These are phyloP conservation scores for Piper betle DNA, from an alignment of 164 flowering plant genomes.

Conservation along the genomic window DNA sequence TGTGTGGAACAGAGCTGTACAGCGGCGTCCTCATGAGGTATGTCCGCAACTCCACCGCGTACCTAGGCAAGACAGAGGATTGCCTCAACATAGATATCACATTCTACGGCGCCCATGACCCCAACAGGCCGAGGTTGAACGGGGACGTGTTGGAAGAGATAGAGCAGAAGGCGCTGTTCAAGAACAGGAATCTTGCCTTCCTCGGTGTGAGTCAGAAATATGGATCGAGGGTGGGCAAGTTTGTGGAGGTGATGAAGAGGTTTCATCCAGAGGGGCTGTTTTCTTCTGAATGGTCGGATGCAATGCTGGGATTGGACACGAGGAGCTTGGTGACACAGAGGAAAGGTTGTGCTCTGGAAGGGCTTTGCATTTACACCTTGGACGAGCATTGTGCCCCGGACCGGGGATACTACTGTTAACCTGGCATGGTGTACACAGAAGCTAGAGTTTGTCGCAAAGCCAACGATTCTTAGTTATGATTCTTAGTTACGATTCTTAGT, in stretches of 20 bases:
- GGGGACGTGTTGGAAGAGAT: constrained; percentile 8
- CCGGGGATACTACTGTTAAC: constrained; percentile 3
- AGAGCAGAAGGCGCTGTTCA: constrained; percentile 9
- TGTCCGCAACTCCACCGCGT: constrained; percentile 5
- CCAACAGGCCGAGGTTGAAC: constrained; percentile 1
- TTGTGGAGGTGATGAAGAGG: constrained; percentile 3
- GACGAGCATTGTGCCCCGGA: constrained; percentile 7
- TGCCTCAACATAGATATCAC: constrained; percentile 6
- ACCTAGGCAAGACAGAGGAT: constrained; percentile 4
- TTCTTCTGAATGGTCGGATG: constrained; percentile 8
- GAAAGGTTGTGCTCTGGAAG: constrained; percentile 6
- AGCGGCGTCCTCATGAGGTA: constrained; percentile 5
- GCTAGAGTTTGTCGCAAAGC: constrained; percentile 6
- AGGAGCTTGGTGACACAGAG: background rate
- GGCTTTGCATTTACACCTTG: constrained; percentile 6
- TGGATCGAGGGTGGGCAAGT: constrained; percentile 3
- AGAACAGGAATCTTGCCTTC: constrained; percentile 8
- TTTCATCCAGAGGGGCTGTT: constrained; percentile 7
- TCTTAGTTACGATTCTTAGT: no score
- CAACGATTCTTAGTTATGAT: background rate
- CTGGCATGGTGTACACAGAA: constrained; percentile 3
- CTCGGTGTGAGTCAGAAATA: background rate
- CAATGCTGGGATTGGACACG: constrained; percentile 2
- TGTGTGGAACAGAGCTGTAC: constrained; percentile 6
- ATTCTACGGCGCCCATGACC: constrained; percentile 2